Base-by-base conservation (phyloP, 2,329 filamentous ascomycete species). In the Claviceps spartinae region DNA sequence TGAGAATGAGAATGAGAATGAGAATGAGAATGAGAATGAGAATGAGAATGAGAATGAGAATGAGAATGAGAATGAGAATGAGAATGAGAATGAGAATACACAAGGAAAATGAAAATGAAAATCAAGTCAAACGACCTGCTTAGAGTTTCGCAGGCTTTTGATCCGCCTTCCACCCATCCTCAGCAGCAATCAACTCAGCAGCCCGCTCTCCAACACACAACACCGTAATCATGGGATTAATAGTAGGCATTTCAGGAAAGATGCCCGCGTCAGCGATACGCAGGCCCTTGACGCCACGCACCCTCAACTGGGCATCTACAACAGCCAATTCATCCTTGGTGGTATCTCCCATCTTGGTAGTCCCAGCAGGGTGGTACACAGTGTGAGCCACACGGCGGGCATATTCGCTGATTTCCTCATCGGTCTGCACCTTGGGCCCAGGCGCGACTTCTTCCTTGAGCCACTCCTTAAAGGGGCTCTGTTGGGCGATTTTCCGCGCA, bases 221-320 rank as follows among this genome's bases (percentile, higher is more conserved):
- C 5, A 95, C 88, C 1, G 88, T 95, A 63, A 95, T 72, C 89
- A 95, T 93, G 54, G 87, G 88, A 72, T 95, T 95, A 65, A 93
- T 85, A 51, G 79, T 85, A 46, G 86, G 77, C 81, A 95, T 94
- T 55, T 85, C 85, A 0, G 88, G 89, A 74, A 95, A 95, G 49
- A 95, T 79, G 61, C 88, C 87, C 0, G 88, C 88, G 66, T 95
- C 88, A 1, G 87, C 87, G 59, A 95, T 88, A 53, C 88, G 78
- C 53, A 94, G 69, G 34, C 79, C 81, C 71, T 81, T 79, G 57
- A 94, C 68, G 0, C 86, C 88, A 30, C 81, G 75, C 34, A 95
- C 73, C 70, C 79, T 84, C 56, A 95, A 69, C 63, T 83, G 73
- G 26, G 77, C 75, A 63, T 93, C 85, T n/a, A 94, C 88, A 20